Evolutionary conservation across 192 early-diverging fungal genomes (phyloP).

Genomic region (Backusella liffmaniae): DNA sequence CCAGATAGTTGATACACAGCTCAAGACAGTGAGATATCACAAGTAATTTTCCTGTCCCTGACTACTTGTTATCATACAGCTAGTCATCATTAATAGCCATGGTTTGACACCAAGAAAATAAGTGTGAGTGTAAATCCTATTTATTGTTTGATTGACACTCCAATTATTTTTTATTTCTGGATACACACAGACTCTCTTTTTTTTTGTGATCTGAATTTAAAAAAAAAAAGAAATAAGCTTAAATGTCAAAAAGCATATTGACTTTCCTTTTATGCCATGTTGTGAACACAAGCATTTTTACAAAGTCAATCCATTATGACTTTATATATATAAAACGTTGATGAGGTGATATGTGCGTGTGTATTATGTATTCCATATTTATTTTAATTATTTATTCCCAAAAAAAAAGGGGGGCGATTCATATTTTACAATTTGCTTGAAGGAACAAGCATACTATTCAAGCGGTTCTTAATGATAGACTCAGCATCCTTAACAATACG

Average conservation of each 20-base stretch:
- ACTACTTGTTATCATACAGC: too few relatives aligned
- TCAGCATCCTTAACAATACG: conserved; percentile 59
- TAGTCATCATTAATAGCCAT: too few relatives aligned
- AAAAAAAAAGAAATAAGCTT: neutral
- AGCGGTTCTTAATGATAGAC: conserved; percentile 33
- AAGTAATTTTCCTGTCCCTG: too few relatives aligned
- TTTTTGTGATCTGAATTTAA: neutral
- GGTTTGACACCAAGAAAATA: too few relatives aligned
- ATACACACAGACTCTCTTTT: too few relatives aligned
- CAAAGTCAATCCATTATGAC: neutral
- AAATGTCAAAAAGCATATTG: neutral
- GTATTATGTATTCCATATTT: neutral
- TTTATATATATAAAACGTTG: too few relatives aligned
- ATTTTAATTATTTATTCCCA: conserved; percentile 3
- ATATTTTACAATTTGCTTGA: conserved; percentile 26
- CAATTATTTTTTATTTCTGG: too few relatives aligned
- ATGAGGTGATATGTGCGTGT: too few relatives aligned
- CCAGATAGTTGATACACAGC: too few relatives aligned
- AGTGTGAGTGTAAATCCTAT: too few relatives aligned
- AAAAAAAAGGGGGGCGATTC: neutral
- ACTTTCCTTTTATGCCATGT: neutral
- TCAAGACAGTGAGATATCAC: too few relatives aligned
- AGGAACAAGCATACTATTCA: conserved; percentile 12
- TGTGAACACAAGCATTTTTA: neutral
- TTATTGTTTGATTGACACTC: too few relatives aligned